Evolutionary conservation across 2,329 filamentous ascomycete genomes (phyloP).

Genomic region (Colletotrichum sp.): DNA sequence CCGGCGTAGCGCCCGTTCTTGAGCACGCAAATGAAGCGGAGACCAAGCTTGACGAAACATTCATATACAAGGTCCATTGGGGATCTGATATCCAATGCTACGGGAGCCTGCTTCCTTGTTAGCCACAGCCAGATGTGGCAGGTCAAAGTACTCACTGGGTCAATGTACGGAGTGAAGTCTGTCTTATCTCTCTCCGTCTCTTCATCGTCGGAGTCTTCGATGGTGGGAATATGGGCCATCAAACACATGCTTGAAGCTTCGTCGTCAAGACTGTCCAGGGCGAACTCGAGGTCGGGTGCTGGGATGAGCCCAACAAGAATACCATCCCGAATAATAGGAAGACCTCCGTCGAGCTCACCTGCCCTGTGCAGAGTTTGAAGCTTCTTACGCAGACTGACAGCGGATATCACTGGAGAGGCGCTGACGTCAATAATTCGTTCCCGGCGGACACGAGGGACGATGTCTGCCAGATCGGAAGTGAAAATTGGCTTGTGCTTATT

Average conservation of each 20-base stretch:
- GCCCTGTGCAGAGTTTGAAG: constrained; percentile 81
- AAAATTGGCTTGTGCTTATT: constrained; percentile 94
- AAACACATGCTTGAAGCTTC: constrained; percentile 78
- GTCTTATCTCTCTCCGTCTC: constrained; percentile 65
- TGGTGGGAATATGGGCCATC: constrained; percentile 74
- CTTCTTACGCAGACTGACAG: constrained; percentile 77
- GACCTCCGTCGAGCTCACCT: constrained; percentile 89
- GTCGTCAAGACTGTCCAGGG: constrained; percentile 81
- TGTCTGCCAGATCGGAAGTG: constrained; percentile 85
- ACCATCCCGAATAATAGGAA: constrained; percentile 82
- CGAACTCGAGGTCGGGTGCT: constrained; percentile 91
- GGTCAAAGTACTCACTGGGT: constrained; percentile 64
- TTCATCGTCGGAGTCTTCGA: constrained; percentile 68
- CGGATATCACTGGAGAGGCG: constrained; percentile 78
- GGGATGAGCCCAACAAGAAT: constrained; percentile 90
- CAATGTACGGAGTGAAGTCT: constrained; percentile 90
- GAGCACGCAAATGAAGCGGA: constrained; percentile 91
- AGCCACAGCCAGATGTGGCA: background rate
- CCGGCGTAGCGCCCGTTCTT: constrained; percentile 86
- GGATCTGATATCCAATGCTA: constrained; percentile 85
- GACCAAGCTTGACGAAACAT: constrained; percentile 90
- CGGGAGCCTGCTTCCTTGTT: constrained; percentile 64
- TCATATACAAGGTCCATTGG: constrained; percentile 97
- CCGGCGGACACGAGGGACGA: constrained; percentile 76
- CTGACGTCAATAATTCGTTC: constrained; percentile 90